These are phyloP conservation scores for Naegleria fowleri DNA, from an alignment of 208 protist genomes.

Conservation along the genomic window DNA sequence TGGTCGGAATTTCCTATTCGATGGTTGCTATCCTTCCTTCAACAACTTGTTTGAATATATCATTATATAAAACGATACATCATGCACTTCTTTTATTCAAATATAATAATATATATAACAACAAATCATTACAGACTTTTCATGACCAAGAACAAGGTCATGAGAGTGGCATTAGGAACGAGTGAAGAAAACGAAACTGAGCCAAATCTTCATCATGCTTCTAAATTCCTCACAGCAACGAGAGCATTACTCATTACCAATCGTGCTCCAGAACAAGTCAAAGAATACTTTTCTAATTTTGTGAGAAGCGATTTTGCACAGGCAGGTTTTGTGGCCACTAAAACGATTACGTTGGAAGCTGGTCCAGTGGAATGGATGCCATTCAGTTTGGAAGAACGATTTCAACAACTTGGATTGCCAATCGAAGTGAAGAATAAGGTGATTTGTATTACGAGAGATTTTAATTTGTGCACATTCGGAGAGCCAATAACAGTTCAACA, in stretches of 20 bases:
- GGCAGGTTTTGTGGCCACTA: conserved; percentile 39
- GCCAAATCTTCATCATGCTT: conserved; percentile 39
- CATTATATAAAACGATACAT: no score
- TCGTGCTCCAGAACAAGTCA: conserved; percentile 42
- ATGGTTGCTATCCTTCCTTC: background rate
- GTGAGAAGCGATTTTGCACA: conserved; percentile 44
- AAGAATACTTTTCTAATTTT: conserved; percentile 46
- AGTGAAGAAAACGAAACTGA: conserved; percentile 39
- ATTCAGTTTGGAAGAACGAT: conserved; percentile 46
- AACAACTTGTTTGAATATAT: background rate
- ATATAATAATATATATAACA: no score
- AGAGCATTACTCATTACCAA: conserved; percentile 53
- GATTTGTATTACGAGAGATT: conserved; percentile 41
- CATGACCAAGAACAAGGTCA: conserved; percentile 56
- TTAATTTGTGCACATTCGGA: conserved; percentile 41
- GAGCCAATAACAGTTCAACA: conserved; percentile 46
- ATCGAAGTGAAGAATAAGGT: conserved; percentile 47
- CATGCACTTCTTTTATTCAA: no score
- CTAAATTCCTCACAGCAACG: conserved; percentile 36
- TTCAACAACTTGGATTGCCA: conserved; percentile 35
- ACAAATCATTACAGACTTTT: conserved; percentile 50
- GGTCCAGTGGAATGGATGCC: conserved; percentile 42
- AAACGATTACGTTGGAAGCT: conserved; percentile 42
- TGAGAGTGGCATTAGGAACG: conserved; percentile 46
- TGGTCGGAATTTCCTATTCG: no score